Evolutionary conservation across 306 rosid genomes (phyloP), one percentile per base, ranked within the genome.

Genomic region (Inga leiocalycina): DNA sequence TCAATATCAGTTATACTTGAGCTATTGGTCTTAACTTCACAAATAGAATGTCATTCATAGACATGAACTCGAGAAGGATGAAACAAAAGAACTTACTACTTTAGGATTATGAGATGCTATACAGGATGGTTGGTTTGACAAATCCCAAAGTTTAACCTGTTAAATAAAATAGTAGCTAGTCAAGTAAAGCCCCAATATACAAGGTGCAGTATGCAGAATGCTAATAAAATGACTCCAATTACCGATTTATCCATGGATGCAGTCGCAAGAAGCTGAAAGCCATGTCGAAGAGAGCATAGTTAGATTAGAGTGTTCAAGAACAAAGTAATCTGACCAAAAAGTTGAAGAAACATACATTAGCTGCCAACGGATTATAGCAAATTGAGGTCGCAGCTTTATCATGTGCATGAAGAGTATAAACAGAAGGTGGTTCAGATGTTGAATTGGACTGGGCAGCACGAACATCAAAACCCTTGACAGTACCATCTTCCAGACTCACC

Each of bases 401-500:
- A n/a, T 95, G 98, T 45, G 99, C 99, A 91, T 95, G 97, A 75
- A 95, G 90, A 61, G 98, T 93, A 84, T 92, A 95, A 82, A 89
- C 88, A 39, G 97, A 86, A 82, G 86, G 84, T 14, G 82, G 81
- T 75, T 89, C 93, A 24, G 90, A 87, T 59, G 88, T 30, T 57
- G 91, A 76, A 72, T 88, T 84, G 51, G 97, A 80, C 73, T 82
- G 79, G 68, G 93, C 96, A 22, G 89, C 82, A 75, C 98, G 92
- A 71, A 95, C 86, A 88, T 95, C 99, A 77, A 92, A 95, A 75
- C 98, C 90, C 84, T 95, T 84, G 74, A 95, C 90, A 7, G 85
- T 86, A 61, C 99, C 98, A 79, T 95, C 97, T 78, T 93, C 98
- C 74, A 93, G 98, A 91, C 98, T 93, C 87, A 88, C 98, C 98